Evolutionary conservation across 2,329 filamentous ascomycete species (phyloP), one percentile per base, ranked within the genome.

Genomic region (Acrodontium crateriforme): DNA sequence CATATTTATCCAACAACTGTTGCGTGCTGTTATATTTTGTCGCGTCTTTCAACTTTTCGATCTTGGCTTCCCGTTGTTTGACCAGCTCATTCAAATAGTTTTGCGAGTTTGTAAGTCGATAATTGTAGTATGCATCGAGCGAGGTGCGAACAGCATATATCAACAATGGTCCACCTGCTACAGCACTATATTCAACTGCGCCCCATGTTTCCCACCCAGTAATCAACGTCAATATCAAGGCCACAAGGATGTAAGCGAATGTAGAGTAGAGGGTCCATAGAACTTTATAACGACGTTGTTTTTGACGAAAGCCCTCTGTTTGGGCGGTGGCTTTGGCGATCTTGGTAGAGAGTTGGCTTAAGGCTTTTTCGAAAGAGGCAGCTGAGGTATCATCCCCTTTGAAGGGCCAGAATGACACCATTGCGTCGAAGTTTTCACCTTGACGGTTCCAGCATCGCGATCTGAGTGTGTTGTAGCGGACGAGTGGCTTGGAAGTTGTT

Each of bases 21-120:
- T 91, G 73, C 2, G 89, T 98, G 17, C 85, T 89, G 55, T 95
- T 82, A 59, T 94, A 98, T 54, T 81, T 93, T 18, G 89, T 98
- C 15, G 85, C 85, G 33, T 78, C 75, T 58, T 98, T 98, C 38
- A 98, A 71, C 56, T 85, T 85, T 52, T 92, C 78, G 40, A 98
- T 95, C 2, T 85, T 93, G 44, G 74, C 74, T 34, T 80, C 73
- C 29, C 87, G 74, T 54, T 94, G 80, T 29, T 73, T 71, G 45
- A 85, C 74, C 18, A 85, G 68, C 12, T 70, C 70, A 43, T 87
- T 78, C 16, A 95, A 65, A 21, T 77, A 69, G 20, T 64, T 55
- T 40, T 78, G 71, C 8, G 80, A 66, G 10, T 65, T 71, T 13
- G 77, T 69, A 44, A 89, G 77, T 36, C 83, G 80, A 52, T 80